Conservation (phyloP, 2,329 filamentous ascomycete genomes). For the Ilyonectria robusta region DNA sequence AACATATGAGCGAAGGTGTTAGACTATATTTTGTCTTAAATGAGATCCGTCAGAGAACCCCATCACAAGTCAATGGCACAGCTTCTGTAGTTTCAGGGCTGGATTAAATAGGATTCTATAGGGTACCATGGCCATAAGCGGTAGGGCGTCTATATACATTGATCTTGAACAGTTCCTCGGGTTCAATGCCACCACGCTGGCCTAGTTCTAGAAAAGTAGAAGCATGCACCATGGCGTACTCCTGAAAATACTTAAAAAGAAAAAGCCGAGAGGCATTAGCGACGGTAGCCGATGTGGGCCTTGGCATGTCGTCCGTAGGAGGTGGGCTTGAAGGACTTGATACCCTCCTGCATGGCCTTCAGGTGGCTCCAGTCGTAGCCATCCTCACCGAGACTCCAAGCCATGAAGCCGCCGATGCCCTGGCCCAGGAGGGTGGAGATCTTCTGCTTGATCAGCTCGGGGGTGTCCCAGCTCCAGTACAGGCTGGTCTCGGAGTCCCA, state of each 20-base stretch:
- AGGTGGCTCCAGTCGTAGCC: slow-evolving; percentile 59
- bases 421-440: slow-evolving; percentile 60
- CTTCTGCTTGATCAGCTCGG: slow-evolving; percentile 63
- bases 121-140: neutral
- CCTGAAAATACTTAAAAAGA: neutral
- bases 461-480: slow-evolving; percentile 71
- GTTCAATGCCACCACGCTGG: no score
- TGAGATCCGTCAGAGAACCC: no score
- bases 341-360: slow-evolving; percentile 55
- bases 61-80: neutral
- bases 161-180: neutral
- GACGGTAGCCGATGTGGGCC: neutral
- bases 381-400: slow-evolving; percentile 68
- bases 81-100: neutral
- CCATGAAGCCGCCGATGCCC: slow-evolving; percentile 65
- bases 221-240: neutral
- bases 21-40: neutral
- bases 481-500: slow-evolving; percentile 61
- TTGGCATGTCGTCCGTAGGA: neutral
- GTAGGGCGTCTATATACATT: neutral
- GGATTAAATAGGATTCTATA: neutral
- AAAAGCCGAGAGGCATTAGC: neutral
- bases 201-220: neutral
- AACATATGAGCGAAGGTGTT: slow-evolving; percentile 1
- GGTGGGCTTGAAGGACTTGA: slow-evolving; percentile 12